These are phyloP conservation scores for Sarocladium brachiariae DNA, from an alignment of 2,329 filamentous ascomycete genomes.

Conservation along the genomic window DNA sequence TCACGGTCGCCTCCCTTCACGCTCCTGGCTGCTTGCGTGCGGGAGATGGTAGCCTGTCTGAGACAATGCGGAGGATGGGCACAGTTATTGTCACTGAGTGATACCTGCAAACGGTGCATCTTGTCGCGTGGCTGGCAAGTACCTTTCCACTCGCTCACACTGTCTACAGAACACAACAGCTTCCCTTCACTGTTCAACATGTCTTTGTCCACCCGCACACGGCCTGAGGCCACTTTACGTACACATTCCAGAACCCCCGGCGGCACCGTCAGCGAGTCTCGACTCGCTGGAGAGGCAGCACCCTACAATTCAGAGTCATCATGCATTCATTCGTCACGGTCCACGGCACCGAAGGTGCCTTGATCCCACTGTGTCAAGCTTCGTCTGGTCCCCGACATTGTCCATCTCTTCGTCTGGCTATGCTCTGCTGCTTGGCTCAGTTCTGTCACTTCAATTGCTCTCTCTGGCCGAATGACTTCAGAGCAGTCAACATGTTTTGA, in stretches of 20 bases:
- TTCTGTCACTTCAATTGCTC: too few species aligned
- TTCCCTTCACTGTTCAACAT: too few species aligned
- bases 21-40: conserved; percentile 4
- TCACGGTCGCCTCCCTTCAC: background rate
- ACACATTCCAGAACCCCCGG: conserved; percentile 6
- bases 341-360: too few species aligned
- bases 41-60: background rate
- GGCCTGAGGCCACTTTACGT: background rate
- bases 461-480: background rate
- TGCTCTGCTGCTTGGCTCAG: too few species aligned
- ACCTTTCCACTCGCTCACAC: background rate
- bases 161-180: too few species aligned
- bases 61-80: background rate
- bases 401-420: too few species aligned
- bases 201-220: background rate
- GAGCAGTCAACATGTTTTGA: background rate
- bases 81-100: background rate
- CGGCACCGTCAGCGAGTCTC: conserved; percentile 4
- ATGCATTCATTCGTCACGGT: background rate
- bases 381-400: too few species aligned
- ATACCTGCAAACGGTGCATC: conserved; percentile 13
- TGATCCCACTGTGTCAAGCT: too few species aligned
- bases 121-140: conserved; percentile 11
- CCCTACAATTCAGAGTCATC: background rate
- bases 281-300: background rate